Evolutionary conservation across 2,329 filamentous ascomycete genomes (phyloP).

Genomic region (Scedosporium apiospermum): DNA sequence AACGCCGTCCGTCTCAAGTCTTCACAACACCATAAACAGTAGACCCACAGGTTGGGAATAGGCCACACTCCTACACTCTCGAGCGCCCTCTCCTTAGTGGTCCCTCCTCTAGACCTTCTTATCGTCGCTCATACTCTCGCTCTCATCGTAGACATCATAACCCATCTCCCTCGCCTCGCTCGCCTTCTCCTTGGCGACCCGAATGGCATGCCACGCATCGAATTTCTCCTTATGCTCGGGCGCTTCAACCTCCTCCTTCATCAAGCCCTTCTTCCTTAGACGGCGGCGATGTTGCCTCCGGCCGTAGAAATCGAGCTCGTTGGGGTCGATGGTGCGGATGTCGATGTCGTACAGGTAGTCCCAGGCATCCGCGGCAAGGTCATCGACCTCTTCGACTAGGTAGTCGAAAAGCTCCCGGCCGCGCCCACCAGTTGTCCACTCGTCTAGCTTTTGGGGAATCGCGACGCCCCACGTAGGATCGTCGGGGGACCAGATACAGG

Average conservation of each 20-base stretch:
- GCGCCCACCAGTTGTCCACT: conserved; percentile 46
- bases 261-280: conserved; percentile 36
- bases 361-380: conserved; percentile 36
- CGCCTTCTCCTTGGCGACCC: conserved; percentile 29
- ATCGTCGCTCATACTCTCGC: conserved; percentile 10
- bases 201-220: conserved; percentile 33
- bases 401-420: conserved; percentile 30
- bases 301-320: conserved; percentile 33
- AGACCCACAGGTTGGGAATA: too few relatives aligned
- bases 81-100: neutral
- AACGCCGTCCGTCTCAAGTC: too few relatives aligned
- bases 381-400: conserved; percentile 32
- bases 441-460: conserved; percentile 52
- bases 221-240: conserved; percentile 32
- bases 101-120: neutral
- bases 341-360: conserved; percentile 36
- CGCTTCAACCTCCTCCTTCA: conserved; percentile 24
- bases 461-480: conserved; percentile 53
- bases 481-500: conserved; percentile 46
- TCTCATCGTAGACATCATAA: conserved; percentile 26
- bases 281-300: conserved; percentile 40
- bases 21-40: too few relatives aligned
- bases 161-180: conserved; percentile 29
- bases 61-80: neutral
- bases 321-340: conserved; percentile 32